Evolutionary conservation across 306 rosid species (phyloP).

Genomic region (Casuarina equisetifolia): DNA sequence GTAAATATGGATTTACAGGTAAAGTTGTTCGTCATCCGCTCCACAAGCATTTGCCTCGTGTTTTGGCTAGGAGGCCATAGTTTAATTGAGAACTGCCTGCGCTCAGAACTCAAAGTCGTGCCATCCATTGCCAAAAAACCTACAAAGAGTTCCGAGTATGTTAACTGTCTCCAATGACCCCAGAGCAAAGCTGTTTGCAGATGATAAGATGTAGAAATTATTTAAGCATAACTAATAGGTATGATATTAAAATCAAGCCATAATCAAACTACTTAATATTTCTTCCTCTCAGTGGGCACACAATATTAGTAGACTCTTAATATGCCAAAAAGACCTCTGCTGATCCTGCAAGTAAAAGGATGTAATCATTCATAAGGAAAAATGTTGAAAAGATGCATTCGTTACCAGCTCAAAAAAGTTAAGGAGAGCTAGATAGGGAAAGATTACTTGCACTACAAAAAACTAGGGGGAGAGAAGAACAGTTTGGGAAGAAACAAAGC

Average conservation of each 20-base stretch:
- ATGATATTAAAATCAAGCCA: not conserved
- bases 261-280: not conserved
- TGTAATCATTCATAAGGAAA: not conserved
- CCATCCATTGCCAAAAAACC: conserved; percentile 62
- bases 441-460: not conserved
- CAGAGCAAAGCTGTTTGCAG: not conserved
- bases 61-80: conserved; percentile 97
- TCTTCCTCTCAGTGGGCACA: not conserved
- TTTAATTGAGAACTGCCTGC: conserved; percentile 74
- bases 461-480: not conserved
- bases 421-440: not conserved
- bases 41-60: conserved; percentile 84
- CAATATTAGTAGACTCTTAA: not conserved
- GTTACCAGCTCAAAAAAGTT: not conserved
- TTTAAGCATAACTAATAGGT: not conserved
- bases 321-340: not conserved
- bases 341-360: not conserved
- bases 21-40: conserved; percentile 82
- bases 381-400: not conserved
- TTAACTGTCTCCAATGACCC: not conserved
- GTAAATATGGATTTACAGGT: conserved; percentile 73
- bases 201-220: not conserved
- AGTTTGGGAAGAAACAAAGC: no score
- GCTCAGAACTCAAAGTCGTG: conserved; percentile 39
- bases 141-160: conserved; percentile 16